A percentile compares a stretch with the other conserved stretches of the same genome.
Evolutionary conservation across 1,284 basidiomycete genomes (phyloP).

Genomic region (Rhodotorula sp.): DNA sequence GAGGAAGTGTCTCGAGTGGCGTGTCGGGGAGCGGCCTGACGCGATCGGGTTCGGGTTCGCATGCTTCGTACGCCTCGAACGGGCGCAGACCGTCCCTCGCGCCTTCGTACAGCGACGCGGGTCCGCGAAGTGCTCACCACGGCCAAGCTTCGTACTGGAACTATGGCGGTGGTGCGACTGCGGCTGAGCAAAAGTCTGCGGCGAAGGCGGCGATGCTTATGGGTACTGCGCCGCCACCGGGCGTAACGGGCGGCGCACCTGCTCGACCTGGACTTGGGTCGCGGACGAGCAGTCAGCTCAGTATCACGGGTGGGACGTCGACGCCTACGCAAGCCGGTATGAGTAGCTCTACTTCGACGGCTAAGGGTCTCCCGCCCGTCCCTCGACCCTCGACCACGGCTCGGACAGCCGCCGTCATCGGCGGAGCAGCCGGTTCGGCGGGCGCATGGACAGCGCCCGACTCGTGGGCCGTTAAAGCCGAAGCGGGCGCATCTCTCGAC

Average conservation of each 20-base stretch:
- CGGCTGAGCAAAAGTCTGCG: not conserved
- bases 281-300: slow-evolving; percentile 8
- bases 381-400: not conserved
- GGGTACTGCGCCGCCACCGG: not conserved
- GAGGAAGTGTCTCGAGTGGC: slow-evolving; percentile 9
- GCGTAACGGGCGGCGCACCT: not conserved
- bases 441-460: slow-evolving; percentile 56
- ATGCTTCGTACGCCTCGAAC: not conserved
- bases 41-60: not conserved
- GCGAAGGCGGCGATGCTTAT: slow-evolving; percentile 1
- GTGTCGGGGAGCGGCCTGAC: not conserved
- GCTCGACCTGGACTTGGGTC: slow-evolving; percentile 9
- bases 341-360: not conserved
- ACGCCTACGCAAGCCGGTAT: not conserved
- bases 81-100: slow-evolving; percentile 9
- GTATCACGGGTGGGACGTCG: not conserved
- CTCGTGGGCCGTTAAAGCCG: slow-evolving; percentile 57
- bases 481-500: slow-evolving; percentile 47
- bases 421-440: not conserved
- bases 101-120: not conserved
- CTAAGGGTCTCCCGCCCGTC: not conserved
- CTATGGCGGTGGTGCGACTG: not conserved
- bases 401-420: slow-evolving; percentile 4
- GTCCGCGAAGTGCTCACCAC: not conserved
- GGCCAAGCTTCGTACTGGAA: slow-evolving; percentile 2